A percentile compares a stretch with the other conserved stretches of the same genome.
Evolutionary conservation across 257 asterid species (phyloP).

Genomic region (Nicotiana otophora): DNA sequence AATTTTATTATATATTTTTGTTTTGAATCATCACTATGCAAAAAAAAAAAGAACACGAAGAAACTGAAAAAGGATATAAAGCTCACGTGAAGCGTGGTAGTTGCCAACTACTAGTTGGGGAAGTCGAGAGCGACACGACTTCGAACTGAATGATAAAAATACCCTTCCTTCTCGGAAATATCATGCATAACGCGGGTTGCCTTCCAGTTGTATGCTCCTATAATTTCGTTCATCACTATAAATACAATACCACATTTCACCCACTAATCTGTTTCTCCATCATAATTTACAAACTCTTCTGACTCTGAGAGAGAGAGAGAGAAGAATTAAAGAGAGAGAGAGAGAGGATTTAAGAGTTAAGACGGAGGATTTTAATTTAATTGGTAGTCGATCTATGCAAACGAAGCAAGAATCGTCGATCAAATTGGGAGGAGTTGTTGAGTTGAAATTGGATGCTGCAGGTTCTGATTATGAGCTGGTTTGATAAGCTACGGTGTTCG

Average conservation of each 20-base stretch:
- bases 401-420: conserved; percentile 48
- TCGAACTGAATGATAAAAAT: neutral
- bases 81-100: conserved; percentile 5
- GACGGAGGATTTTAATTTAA: neutral
- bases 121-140: neutral
- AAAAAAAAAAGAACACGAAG: neutral
- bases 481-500: conserved; percentile 66
- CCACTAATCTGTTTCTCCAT: neutral
- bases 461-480: conserved; percentile 64
- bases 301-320: neutral
- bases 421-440: conserved; percentile 24
- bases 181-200: conserved; percentile 5
- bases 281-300: neutral
- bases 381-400: conserved; percentile 62
- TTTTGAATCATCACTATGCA: neutral
- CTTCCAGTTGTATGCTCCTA: neutral
- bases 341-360: neutral
- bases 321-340: neutral
- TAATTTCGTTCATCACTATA: neutral
- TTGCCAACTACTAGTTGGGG: neutral
- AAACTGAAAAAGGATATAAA: neutral
- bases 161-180: neutral
- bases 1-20: too few relatives aligned
- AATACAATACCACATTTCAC: neutral
- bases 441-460: conserved; percentile 13